A percentile compares a stretch with the other conserved stretches of the same genome.
phyloP scores from a whole-genome alignment of 1,139 yeast species.

The Yamadazyma taylorii region DNA sequence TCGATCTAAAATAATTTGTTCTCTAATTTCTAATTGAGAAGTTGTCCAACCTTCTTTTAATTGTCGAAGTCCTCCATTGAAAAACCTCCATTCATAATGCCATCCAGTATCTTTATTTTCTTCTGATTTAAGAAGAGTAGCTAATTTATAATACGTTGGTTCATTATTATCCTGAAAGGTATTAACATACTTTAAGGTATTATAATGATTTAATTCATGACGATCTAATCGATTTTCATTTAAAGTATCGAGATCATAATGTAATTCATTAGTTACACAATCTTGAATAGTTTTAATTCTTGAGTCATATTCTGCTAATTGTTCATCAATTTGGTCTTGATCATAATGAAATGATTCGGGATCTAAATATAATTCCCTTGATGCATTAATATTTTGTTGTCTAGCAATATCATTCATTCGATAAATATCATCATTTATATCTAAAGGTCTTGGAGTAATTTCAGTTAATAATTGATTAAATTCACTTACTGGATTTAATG shows the following conservation, averaged over 20 bases:
- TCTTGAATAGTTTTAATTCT: constrained; percentile 20
- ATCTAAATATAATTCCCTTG: constrained; percentile 16
- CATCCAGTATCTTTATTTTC: constrained; percentile 37
- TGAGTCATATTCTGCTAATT: constrained; percentile 21
- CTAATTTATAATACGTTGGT: constrained; percentile 33
- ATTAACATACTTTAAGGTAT: constrained; percentile 28
- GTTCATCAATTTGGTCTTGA: constrained; percentile 17
- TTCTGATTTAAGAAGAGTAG: constrained; percentile 28
- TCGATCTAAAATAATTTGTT: constrained; percentile 32
- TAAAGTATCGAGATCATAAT: constrained; percentile 17
- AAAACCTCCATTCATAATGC: constrained; percentile 43
- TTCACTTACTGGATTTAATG: constrained; percentile 19
- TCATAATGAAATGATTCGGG: constrained; percentile 24
- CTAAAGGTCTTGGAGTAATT: constrained; percentile 15
- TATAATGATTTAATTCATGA: constrained; percentile 21
- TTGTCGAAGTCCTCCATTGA: constrained; percentile 34
- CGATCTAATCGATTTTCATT: constrained; percentile 11
- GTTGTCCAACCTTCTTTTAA: constrained; percentile 33
- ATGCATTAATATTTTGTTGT: constrained; percentile 13
- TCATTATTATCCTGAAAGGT: constrained; percentile 30
- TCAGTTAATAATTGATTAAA: constrained; percentile 14
- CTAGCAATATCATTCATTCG: constrained; percentile 19
- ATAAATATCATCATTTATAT: constrained; percentile 22
- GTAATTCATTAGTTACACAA: constrained; percentile 27
- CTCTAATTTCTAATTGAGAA: constrained; percentile 27